Percentiles rank a stretch among this genome's conserved stretches.
Evolutionary conservation across 805 yeast species (phyloP).

Genomic region (Ogataea polymorpha): DNA sequence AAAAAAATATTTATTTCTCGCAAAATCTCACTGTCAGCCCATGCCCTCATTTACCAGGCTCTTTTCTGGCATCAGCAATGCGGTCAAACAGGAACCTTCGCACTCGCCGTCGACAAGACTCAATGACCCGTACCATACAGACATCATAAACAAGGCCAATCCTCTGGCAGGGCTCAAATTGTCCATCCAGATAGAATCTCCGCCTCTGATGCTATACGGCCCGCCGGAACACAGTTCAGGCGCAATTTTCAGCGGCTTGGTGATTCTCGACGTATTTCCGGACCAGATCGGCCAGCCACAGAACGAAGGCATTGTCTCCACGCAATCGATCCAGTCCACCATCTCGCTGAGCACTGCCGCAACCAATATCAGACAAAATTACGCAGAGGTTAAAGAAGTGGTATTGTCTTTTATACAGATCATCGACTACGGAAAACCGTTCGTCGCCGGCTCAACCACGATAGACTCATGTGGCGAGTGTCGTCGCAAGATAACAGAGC

Average conservation of each 20-base stretch:
- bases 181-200: constrained; percentile 73
- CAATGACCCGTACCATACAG: constrained; percentile 23
- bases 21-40: not conserved
- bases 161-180: constrained; percentile 36
- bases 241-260: constrained; percentile 76
- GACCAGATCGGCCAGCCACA: constrained; percentile 3
- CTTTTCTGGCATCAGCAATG: constrained; percentile 16
- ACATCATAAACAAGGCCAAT: constrained; percentile 23
- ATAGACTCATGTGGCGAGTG: constrained; percentile 60
- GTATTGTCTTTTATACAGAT: constrained; percentile 70
- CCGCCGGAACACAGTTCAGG: constrained; percentile 77
- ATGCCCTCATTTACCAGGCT: constrained; percentile 19
- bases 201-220: constrained; percentile 88
- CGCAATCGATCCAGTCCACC: constrained; percentile 21
- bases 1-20: not conserved
- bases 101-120: not conserved
- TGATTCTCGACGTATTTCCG: constrained; percentile 52
- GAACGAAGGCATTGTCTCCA: not conserved
- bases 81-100: constrained; percentile 7
- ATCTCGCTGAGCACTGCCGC: constrained; percentile 24
- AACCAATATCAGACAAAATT: constrained; percentile 31
- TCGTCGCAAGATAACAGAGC: constrained; percentile 47
- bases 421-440: constrained; percentile 63
- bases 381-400: constrained; percentile 54
- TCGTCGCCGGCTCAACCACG: constrained; percentile 48